Evolutionary conservation across 169 alveolate species (phyloP), one percentile per base, ranked within the genome.

Genomic region (Cryptosporidium sp.): DNA sequence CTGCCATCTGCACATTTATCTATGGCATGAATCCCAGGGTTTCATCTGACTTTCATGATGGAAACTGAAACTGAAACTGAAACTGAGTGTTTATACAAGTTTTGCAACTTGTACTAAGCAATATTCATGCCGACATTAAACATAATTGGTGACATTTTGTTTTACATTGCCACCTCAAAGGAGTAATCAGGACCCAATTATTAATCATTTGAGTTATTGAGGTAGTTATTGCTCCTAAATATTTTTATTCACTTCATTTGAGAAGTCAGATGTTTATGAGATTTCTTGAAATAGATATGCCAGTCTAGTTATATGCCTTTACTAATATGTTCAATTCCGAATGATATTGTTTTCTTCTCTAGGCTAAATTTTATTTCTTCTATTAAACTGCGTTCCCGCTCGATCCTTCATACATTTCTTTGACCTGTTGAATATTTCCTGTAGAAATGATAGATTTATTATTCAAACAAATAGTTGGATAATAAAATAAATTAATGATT

Each of bases 151-250:
- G 23, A 9, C 44, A 8, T 53, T 0, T 21, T 56, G 52, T 37
- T 37, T 65, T 65, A 8, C 12, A n/a, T 65, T 65, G 72, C 29
- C 18, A 10, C 21, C 72, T 29, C 12, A n/a, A 65, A 39, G 72
- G 72, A 65, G 33, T 31, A 65, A 31, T 65, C 72, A 65, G 72
- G 72, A 29, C 72, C 72, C 72, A 65, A 31, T 65, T 12, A 65
- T 65, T 65, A 18, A 35, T 14, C 7, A 65, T 33, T 37, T 5
- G 26, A 35, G 18, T 65, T 12, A 37, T 65, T 65, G 72, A 21
- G 72, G 72, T 65, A 65, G 72, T 65, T 65, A 35, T 65, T 33
- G 8, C 33, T 65, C 72, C 72, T 39, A 65, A 65, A 65, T 31
- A 21, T 7, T 33, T 65, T 0, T 65, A 8, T 39, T 7, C 52